Evolutionary conservation across 2,329 filamentous ascomycete species (phyloP), one percentile per base, ranked within the genome.

Genomic region (Harringtonia lauricola): DNA sequence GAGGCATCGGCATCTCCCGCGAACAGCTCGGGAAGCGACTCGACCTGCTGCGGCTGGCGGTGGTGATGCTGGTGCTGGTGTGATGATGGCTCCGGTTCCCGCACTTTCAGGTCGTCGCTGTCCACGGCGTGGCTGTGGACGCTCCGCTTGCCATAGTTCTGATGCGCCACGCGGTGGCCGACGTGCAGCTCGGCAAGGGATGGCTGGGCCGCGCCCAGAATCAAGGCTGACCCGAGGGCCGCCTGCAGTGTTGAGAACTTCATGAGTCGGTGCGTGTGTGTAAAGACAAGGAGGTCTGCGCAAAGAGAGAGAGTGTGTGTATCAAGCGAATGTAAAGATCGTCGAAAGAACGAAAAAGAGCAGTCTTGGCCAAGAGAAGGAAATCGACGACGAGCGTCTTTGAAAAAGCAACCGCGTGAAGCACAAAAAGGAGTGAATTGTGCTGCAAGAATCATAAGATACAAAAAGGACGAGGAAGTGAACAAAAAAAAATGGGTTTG

Each of bases 221-320:
- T 52, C 36, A 70, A 55, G 47, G 67, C 71, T 54, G 69, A 66
- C 57, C 66, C 66, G 47, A 77, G 51, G 55, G 66, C 66, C 57
- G 67, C 62, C 50, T 71, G 65, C 47, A 74, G 50, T 46, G 67
- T 64, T 45, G 66, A 63, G 58, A 71, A 55, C 63, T 70, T 79
- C 76, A 79, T 80, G 51, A 56, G 17, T 10, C 3, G 5, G 24
- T 22, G 12, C 21, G 22, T 24, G 39, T 24, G 30, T 22, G 29
- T 26, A 17, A 26, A 26, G 10, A 10, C 6, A 26, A 26, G 24
- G 7, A 26, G 24, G 7, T 26, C 24, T 26, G 24, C 24, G 24
- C 6, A 26, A 10, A 6, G 33, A 35, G 33, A 10, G 9, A 17
- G 33, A 35, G 36, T 28, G 24, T 26, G 24, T 10, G 24, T 26